These are phyloP conservation scores for Cicer pinnatifidum DNA, from an alignment of 306 rosid genomes.

Conservation along the genomic window DNA sequence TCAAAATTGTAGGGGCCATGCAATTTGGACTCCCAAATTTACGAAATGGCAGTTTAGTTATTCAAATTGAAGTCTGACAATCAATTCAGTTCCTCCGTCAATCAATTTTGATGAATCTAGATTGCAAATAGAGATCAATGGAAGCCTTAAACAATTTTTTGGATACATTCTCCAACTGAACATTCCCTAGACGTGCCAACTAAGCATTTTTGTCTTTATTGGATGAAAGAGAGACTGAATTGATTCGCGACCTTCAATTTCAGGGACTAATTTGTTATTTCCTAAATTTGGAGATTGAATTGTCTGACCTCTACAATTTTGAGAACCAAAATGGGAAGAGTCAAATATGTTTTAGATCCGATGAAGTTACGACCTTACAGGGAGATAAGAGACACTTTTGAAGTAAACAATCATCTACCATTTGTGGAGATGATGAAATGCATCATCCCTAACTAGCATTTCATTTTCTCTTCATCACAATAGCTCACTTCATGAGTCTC, in stretches of 20 bases:
- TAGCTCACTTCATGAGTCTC: no score
- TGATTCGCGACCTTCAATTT: not conserved
- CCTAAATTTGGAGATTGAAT: not conserved
- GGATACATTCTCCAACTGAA: slow-evolving; percentile 7
- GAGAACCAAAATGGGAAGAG: no score
- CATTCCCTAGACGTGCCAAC: not conserved
- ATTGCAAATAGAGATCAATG: slow-evolving; percentile 5
- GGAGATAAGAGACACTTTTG: no score
- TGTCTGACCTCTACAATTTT: not conserved
- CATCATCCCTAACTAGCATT: no score
- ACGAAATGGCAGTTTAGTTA: not conserved
- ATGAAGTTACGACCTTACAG: no score
- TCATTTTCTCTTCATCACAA: no score
- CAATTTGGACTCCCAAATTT: not conserved
- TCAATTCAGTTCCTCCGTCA: not conserved
- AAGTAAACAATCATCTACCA: no score
- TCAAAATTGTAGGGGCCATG: not conserved
- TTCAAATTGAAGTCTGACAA: not conserved
- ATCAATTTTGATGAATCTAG: slow-evolving; percentile 4
- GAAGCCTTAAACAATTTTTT: not conserved
- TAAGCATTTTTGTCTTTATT: not conserved
- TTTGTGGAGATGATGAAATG: no score
- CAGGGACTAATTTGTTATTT: not conserved
- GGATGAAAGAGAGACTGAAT: not conserved
- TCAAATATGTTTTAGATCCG: no score